phyloP scores from a whole-genome alignment of 495 filamentous ascomycete genomes.

The Aspergillus ellipticus region DNA sequence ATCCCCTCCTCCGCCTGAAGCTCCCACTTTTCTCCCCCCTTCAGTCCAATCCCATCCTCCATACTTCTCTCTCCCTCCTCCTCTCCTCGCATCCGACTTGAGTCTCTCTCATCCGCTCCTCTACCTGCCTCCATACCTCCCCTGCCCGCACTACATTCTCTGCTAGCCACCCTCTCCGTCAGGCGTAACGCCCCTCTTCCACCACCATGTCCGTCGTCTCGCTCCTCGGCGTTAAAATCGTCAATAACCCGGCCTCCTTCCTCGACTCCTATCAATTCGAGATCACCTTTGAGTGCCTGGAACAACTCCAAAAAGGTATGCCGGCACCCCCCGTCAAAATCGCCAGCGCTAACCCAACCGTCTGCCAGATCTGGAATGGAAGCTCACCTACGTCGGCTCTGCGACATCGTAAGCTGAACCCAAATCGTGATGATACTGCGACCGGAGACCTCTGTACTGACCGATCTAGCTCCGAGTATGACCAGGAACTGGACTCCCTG shows the following conservation, averaged over 20 bases:
- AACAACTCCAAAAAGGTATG: conserved; percentile 84
- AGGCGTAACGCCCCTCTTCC: conserved; percentile 5
- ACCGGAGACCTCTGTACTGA: conserved; percentile 13
- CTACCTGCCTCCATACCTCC: not conserved
- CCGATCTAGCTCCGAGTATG: conserved; percentile 74
- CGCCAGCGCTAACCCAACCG: conserved; percentile 3
- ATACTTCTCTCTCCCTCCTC: not conserved
- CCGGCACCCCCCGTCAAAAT: not conserved
- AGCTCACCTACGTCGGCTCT: conserved; percentile 96
- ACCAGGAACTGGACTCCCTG: conserved; percentile 95
- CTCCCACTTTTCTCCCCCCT: conserved; percentile 4
- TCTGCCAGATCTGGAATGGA: conserved; percentile 89
- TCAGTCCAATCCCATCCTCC: not conserved
- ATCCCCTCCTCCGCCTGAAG: conserved; percentile 4
- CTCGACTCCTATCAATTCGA: conserved; percentile 88
- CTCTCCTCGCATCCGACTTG: not conserved
- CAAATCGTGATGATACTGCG: not conserved
- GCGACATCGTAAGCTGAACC: conserved; percentile 73
- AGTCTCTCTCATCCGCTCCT: not conserved
- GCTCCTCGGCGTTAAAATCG: conserved; percentile 86
- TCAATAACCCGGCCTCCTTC: conserved; percentile 95
- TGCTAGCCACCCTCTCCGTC: not conserved
- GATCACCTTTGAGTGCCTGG: conserved; percentile 97
- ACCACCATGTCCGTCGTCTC: conserved; percentile 92
- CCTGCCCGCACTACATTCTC: not conserved